A percentile compares a stretch with the other conserved stretches of the same genome.
phyloP scores from a whole-genome alignment of 192 early-diverging fungal species.

The Linnemannia hyalina region DNA sequence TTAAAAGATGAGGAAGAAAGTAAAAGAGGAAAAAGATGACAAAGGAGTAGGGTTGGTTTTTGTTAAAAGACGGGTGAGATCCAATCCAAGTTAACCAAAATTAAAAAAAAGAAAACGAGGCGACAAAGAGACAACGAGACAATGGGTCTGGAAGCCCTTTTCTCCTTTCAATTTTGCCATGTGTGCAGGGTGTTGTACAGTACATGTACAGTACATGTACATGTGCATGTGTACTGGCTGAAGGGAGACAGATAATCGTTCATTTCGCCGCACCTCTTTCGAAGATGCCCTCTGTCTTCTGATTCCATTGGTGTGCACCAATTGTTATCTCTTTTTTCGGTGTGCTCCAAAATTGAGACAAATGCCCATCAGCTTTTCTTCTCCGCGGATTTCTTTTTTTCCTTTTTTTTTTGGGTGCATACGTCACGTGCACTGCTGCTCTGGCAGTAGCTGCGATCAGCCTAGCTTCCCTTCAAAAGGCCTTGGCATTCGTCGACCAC shows the following conservation, averaged over 20 bases:
- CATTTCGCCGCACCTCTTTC: too few species aligned
- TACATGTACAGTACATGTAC: neutral
- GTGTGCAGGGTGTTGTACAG: neutral
- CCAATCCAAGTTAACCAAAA: neutral
- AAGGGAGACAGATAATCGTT: neutral
- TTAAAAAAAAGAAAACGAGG: too few species aligned
- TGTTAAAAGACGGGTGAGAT: neutral
- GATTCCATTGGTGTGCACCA: too few species aligned
- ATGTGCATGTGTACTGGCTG: neutral
- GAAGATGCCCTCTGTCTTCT: too few species aligned
- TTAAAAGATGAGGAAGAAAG: neutral
- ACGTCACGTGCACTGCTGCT: neutral
- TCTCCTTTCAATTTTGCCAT: neutral
- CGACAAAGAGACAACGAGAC: neutral
- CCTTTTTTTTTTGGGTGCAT: neutral
- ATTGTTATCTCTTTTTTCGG: too few species aligned
- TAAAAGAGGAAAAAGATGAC: neutral
- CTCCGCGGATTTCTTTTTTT: constrained; percentile 2
- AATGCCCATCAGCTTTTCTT: neutral
- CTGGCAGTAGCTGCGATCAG: neutral
- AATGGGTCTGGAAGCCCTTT: neutral
- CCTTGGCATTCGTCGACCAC: neutral
- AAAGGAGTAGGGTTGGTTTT: neutral
- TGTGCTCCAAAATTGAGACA: too few species aligned
- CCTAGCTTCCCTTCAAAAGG: neutral